Base-by-base conservation (phyloP, 139 green algal species). In the Desmodesmus armatus region DNA sequence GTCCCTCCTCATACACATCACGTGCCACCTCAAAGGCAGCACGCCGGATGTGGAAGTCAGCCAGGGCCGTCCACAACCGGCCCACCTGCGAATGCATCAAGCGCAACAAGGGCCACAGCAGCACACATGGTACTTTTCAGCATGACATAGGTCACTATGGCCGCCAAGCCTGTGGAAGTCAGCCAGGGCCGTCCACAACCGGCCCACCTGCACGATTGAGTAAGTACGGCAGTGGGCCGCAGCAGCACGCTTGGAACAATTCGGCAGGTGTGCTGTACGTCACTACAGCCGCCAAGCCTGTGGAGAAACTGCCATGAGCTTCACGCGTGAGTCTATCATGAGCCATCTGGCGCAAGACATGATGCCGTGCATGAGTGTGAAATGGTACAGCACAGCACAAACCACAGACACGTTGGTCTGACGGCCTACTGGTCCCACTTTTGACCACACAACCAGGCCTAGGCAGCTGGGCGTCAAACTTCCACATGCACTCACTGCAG, bases 11-110 rank as follows among this genome's bases (percentile, higher is more conserved):
- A 82, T 99, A 99, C 62, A 99, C 91, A 82, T 99, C 97, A 5
- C 98, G 88, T n/a, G 97, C 98, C 40, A 94, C 93, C 90, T 99
- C 97, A 90, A 99, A 99, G 79, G 98, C 90, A 65, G 92, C 95
- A 63, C 91, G 90, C 25, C 98, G 91, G 89, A 99, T 99, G 94
- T 98, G 98, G 91, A 96, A 99, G 90, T 99, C 98, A 27, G 98
- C 97, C 23, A 99, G 89, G 0, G 94, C 92, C 5, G 95, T 96
- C 97, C 97, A 99, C 83, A 99, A 91, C 49, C 96, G 94, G 0
- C 97, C 97, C 53, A 98, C 94, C 94, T 97, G 80, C 73, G 35
- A 25, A 11, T 5, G 25, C 62, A 21, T 5, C 2, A 43, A 70
- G n/a, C 29, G 7, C 62, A 70, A 29, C 62, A 70, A 27, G 25